phyloP scores from a whole-genome alignment of 257 asterid species.

The Solanum lycopersicoides region DNA sequence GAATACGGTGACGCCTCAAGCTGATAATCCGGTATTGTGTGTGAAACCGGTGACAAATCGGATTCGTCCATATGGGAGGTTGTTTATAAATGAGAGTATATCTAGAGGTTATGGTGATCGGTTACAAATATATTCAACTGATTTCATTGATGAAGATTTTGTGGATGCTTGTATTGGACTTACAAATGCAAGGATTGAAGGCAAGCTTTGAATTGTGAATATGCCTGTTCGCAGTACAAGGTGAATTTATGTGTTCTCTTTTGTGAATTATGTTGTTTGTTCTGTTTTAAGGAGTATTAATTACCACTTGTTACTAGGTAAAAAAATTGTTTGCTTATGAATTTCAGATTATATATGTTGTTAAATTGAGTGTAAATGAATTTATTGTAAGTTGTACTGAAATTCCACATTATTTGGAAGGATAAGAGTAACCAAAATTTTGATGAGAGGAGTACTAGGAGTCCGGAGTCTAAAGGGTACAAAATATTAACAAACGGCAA shows the following conservation, averaged over 20 bases:
- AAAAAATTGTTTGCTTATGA: not conserved
- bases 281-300: not conserved
- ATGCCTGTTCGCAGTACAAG: not conserved
- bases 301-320: not conserved
- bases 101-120: conserved; percentile 35
- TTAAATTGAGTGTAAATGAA: not conserved
- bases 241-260: not conserved
- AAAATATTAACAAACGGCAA: too few relatives aligned
- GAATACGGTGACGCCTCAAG: conserved; percentile 91
- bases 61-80: conserved; percentile 66
- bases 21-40: conserved; percentile 74
- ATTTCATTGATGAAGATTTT: conserved; percentile 71
- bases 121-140: conserved; percentile 73
- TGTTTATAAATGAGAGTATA: conserved; percentile 45
- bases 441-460: too few relatives aligned
- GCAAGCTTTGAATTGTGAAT: conserved; percentile 19
- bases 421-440: too few relatives aligned
- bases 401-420: too few relatives aligned
- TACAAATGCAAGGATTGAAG: conserved; percentile 59
- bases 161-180: conserved; percentile 84
- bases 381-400: too few relatives aligned
- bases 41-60: conserved; percentile 70
- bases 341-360: not conserved
- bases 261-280: not conserved
- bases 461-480: too few relatives aligned